Evolutionary conservation across 2,329 filamentous ascomycete species (phyloP).

Genomic region (Pseudogymnoascus sp.): DNA sequence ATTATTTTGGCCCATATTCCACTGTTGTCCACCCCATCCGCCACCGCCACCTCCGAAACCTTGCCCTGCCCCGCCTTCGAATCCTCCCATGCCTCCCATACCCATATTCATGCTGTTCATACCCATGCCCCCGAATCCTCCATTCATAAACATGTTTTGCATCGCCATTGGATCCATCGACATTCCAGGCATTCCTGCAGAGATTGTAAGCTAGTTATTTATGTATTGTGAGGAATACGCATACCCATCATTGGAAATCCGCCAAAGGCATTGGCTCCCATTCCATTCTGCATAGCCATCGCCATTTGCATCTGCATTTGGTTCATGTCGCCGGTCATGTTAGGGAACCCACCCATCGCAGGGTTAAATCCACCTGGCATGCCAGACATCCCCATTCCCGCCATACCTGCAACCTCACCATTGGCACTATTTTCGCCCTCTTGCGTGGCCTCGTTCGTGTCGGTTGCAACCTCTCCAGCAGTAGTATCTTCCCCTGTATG

Average conservation of each 20-base stretch:
- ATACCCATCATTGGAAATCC: conserved; percentile 80
- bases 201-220: conserved; percentile 15
- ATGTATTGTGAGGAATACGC: conserved; percentile 28
- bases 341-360: conserved; percentile 25
- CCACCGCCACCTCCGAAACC: conserved; percentile 51
- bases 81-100: conserved; percentile 53
- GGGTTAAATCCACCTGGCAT: conserved; percentile 37
- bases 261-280: conserved; percentile 47
- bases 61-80: conserved; percentile 51
- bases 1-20: conserved; percentile 78
- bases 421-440: conserved; percentile 12
- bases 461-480: conserved; percentile 13
- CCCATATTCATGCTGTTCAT: conserved; percentile 77
- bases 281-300: conserved; percentile 67
- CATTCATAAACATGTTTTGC: conserved; percentile 73
- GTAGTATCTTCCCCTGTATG: conserved; percentile 11
- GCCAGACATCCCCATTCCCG: conserved; percentile 17
- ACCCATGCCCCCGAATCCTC: conserved; percentile 67
- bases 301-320: conserved; percentile 80
- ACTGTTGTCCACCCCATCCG: conserved; percentile 74
- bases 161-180: conserved; percentile 73
- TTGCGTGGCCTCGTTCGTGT: conserved; percentile 12
- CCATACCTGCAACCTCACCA: conserved; percentile 12
- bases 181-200: conserved; percentile 68
- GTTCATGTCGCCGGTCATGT: conserved; percentile 55